Percentiles rank a stretch among this genome's conserved stretches.
Evolutionary conservation across 345 rosid genomes (phyloP).

Genomic region (Pseudoturritis turrita): DNA sequence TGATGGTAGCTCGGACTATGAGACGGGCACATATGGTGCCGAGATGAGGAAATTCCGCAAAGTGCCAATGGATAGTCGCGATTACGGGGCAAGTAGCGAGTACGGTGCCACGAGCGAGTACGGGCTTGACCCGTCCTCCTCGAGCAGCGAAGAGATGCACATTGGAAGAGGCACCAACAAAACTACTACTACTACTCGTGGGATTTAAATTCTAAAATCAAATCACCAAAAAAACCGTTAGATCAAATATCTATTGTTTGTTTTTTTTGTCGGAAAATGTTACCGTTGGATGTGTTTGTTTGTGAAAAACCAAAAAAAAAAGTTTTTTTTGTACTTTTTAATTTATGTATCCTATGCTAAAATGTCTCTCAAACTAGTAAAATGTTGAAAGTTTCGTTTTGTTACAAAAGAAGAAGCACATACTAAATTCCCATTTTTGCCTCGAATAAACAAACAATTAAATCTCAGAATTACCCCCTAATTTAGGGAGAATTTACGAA

Average conservation of each 20-base stretch:
- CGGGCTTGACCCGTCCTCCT: slow-evolving; percentile 70
- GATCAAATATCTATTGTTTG: background rate
- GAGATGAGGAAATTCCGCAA: slow-evolving; percentile 76
- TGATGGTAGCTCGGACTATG: slow-evolving; percentile 78
- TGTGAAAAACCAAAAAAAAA: background rate
- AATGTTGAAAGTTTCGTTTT: background rate
- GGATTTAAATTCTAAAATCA: slow-evolving; percentile 41
- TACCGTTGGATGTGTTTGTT: slow-evolving; percentile 7
- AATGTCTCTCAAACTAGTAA: background rate
- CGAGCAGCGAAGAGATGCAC: slow-evolving; percentile 58
- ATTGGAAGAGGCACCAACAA: background rate
- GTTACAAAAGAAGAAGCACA: background rate
- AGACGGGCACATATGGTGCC: slow-evolving; percentile 62
- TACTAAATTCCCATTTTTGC: background rate
- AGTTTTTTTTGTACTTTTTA: background rate
- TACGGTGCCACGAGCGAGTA: slow-evolving; percentile 73
- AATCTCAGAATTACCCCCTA: no score
- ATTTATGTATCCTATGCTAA: background rate
- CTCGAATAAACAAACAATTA: no score
- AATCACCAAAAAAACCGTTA: background rate
- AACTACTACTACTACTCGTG: slow-evolving; percentile 41
- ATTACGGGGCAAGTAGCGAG: slow-evolving; percentile 64
- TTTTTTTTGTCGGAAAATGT: background rate
- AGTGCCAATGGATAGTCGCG: slow-evolving; percentile 63
- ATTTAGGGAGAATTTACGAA: no score